phyloP scores from a whole-genome alignment of 1,284 basidiomycete genomes.

The Mycena sp. region DNA sequence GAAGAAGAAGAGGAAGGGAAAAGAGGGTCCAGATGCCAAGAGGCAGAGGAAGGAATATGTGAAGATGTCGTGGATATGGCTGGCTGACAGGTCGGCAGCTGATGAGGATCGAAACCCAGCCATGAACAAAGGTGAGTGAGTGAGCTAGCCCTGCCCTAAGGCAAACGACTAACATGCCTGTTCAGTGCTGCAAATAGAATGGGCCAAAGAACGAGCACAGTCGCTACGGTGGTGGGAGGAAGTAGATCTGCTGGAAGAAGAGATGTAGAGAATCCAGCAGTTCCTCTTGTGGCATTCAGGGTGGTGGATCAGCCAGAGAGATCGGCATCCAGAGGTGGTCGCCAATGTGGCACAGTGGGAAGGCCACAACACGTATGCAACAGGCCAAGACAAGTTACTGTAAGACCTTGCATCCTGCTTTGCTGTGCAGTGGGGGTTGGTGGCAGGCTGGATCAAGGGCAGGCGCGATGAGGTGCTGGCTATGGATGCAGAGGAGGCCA shows the following conservation, averaged over 20 bases:
- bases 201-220: slow-evolving; percentile 28
- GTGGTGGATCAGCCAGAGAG: not conserved
- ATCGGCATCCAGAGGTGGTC: too few species aligned
- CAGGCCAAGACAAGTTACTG: too few species aligned
- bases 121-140: slow-evolving; percentile 1
- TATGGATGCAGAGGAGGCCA: too few species aligned
- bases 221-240: slow-evolving; percentile 30
- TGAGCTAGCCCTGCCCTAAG: too few species aligned
- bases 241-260: slow-evolving; percentile 29
- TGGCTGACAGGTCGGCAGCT: slow-evolving; percentile 1
- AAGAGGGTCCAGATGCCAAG: not conserved
- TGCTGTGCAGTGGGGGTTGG: too few species aligned
- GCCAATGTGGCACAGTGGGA: too few species aligned
- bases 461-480: too few species aligned
- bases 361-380: too few species aligned
- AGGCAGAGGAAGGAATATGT: not conserved
- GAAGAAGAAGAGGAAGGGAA: not conserved
- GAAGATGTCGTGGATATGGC: slow-evolving; percentile 9
- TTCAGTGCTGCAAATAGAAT: slow-evolving; percentile 27
- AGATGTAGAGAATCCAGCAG: slow-evolving; percentile 25
- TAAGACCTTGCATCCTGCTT: too few species aligned
- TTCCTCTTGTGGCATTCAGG: slow-evolving; percentile 2
- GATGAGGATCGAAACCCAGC: not conserved
- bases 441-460: too few species aligned
- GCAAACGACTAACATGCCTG: not conserved